Evolutionary conservation across 164 flowering plant genomes (phyloP), one percentile per base, ranked within the genome.

Genomic region (Echeveria elegans): DNA sequence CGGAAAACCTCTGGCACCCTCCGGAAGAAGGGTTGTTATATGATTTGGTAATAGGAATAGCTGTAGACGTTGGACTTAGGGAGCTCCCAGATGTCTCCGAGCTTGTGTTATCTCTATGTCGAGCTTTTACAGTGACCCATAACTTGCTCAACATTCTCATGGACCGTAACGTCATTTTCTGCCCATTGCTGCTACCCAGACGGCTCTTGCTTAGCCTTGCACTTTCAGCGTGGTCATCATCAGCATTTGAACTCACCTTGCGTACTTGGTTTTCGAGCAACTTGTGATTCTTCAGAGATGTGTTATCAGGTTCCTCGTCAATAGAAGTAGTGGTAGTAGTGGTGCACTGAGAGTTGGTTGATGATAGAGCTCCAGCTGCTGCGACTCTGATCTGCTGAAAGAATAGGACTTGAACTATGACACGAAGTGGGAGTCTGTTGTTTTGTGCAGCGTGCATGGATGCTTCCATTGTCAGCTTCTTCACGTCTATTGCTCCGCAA

Each of bases 121-220:
- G 71, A 15, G 81, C 85, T 65, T 81, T 87, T 11, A 84, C 83
- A 34, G 78, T 76, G 3, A 40, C 72, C 88, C 86, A 92, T 48
- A 92, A 65, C 78, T 79, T 89, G 28, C 88, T 90, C n/a, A 92
- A 85, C 19, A 92, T 85, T 69, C 90, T 83, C 78, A 88, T 85
- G 6, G 97, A 91, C 16, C 23, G 78, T n/a, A 92, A 88, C 16
- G 88, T 88, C 72, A 88, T 45, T 77, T 88, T 69, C 70, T 81
- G 83, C 19, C 68, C 65, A 15, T 80, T 82, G 36, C 85, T 83
- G 11, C 45, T 40, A 12, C 45, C 15, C 11, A 2, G 45, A 63
- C 67, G 77, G 64, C 76, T 83, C 75, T 77, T 84, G 1, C 32
- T 48, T 31, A 78, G 65, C 65, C 78, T 80, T 45, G 78, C 82